Evolutionary conservation across 2,329 filamentous ascomycete genomes (phyloP).

Genomic region (Fusarium sp.): DNA sequence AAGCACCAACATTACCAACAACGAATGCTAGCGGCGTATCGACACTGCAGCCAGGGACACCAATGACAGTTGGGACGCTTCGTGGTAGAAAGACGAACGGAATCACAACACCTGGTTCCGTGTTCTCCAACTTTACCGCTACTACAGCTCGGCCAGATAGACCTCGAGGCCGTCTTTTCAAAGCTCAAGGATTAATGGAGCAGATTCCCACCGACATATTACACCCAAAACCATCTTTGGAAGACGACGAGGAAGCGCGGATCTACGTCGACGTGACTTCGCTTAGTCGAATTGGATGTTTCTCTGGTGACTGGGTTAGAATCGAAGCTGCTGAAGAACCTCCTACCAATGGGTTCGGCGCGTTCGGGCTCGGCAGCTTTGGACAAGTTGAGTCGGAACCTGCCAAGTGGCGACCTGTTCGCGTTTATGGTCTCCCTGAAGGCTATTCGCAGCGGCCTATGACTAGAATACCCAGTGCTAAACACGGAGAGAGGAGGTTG

Average conservation of each 20-base stretch:
- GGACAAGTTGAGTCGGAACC: slow-evolving; percentile 66
- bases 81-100: slow-evolving; percentile 76
- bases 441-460: slow-evolving; percentile 72
- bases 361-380: slow-evolving; percentile 76
- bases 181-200: slow-evolving; percentile 79
- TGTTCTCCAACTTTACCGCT: slow-evolving; percentile 89
- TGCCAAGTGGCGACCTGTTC: slow-evolving; percentile 81
- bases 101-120: slow-evolving; percentile 84
- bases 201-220: slow-evolving; percentile 81
- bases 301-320: slow-evolving; percentile 96
- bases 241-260: slow-evolving; percentile 89
- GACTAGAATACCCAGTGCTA: slow-evolving; percentile 70
- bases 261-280: slow-evolving; percentile 92
- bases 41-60: slow-evolving; percentile 83
- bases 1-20: slow-evolving; percentile 82
- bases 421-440: slow-evolving; percentile 90
- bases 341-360: slow-evolving; percentile 73
- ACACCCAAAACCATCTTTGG: slow-evolving; percentile 80
- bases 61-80: slow-evolving; percentile 73
- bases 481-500: slow-evolving; percentile 63
- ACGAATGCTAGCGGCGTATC: slow-evolving; percentile 83
- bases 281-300: slow-evolving; percentile 90
- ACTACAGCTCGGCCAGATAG: slow-evolving; percentile 82
- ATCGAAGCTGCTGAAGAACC: slow-evolving; percentile 83
- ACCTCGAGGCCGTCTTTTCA: slow-evolving; percentile 83